Base-by-base conservation (phyloP, 129 eudicot genomes). In the Tagetes patula region DNA sequence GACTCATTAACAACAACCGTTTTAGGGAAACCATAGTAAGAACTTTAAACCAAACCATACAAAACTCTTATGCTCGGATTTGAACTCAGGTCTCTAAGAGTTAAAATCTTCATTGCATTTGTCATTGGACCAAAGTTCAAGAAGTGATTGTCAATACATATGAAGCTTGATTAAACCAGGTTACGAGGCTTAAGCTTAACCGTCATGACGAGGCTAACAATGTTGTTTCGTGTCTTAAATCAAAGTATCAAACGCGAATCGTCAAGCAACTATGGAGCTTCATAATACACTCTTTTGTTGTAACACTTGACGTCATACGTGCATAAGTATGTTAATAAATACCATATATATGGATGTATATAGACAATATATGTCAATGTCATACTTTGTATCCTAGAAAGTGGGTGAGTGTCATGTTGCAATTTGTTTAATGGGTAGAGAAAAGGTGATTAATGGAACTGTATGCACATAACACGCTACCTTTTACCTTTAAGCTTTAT, bases 401-500 rank as follows among this genome's bases (percentile, higher is more conserved):
- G 65, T 53, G 55, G 67, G 75, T 71, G 53, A 8, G 75, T 30
- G 65, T 41, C 67, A 71, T 55, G 76, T 55, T 55, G 56, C 76
- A 20, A 20, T 20, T 20, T 20, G 27, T 56, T 72, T 72, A 31
- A 42, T 1, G 30, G 27, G 41, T 58, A 10, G 33, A 50, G 8
- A 69, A 52, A 70, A 70, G 14, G 65, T 54, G 65, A 55, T 48
- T 31, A 71, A 38, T 53, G 38, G 41, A 56, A 6, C 50, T 33
- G n/a, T 20, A 3, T 5, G 27, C 27, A 20, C 27, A 20, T 20
- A 20, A 49, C 67, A 30, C 76, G 56, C 65, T 54, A 54, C 54
- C 55, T 71, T 72, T 72, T 39, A 43, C 69, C 59, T 72, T 72
- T 58, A 42, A 59, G 34, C 67, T 72, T 72, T 72, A 72, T 56